A percentile compares a stretch with the other conserved stretches of the same genome.
These are phyloP conservation scores for Papiliotrema nemorosa DNA, from an alignment of 1,284 basidiomycete species.

Conservation along the genomic window DNA sequence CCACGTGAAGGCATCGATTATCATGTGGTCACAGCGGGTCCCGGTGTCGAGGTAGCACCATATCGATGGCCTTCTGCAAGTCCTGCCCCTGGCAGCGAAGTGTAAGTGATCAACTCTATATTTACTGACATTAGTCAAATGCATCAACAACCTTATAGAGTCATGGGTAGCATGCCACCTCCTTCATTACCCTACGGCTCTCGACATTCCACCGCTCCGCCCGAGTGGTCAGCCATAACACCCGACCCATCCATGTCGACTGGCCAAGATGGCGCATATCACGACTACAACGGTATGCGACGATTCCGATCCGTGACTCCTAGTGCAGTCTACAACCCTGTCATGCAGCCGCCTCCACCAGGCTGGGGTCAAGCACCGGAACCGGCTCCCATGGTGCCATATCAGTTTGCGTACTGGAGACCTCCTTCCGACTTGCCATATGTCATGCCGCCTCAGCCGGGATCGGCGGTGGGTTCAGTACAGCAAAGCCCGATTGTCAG, in stretches of 20 bases:
- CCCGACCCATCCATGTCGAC: not conserved
- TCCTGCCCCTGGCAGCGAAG: constrained; percentile 2
- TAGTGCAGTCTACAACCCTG: not conserved
- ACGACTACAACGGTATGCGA: not conserved
- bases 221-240: not conserved
- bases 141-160: not conserved
- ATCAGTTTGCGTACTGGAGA: not conserved
- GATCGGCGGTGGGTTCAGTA: not conserved
- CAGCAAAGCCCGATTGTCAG: not conserved
- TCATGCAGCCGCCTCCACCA: not conserved
- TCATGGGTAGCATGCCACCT: constrained; percentile 6
- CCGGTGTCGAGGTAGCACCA: not conserved
- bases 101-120: not conserved
- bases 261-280: not conserved
- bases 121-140: too few species aligned
- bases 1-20: constrained; percentile 7
- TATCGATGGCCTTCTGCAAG: constrained; percentile 6
- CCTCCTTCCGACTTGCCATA: constrained; percentile 1
- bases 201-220: constrained; percentile 9
- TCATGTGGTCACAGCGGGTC: constrained; percentile 1
- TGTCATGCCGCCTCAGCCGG: not conserved
- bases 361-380: not conserved
- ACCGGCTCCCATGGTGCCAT: not conserved
- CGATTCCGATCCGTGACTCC: constrained; percentile 14
- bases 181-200: constrained; percentile 4